Conservation (phyloP, 805 yeast species). For the Candida ovalis region DNA sequence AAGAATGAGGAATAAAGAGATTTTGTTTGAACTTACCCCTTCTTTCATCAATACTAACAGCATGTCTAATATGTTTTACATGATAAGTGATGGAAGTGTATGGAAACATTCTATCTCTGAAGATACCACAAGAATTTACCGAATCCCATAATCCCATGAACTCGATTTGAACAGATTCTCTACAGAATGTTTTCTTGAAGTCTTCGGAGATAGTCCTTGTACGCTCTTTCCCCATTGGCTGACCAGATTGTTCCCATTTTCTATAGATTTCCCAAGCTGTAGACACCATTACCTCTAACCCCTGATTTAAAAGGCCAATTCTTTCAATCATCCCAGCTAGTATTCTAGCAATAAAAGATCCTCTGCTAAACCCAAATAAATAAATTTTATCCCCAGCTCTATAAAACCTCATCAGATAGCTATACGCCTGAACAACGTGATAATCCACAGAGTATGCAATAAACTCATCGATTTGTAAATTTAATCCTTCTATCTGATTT, state of each 20-base stretch:
- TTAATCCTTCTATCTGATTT: slow-evolving; percentile 10
- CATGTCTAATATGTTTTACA: slow-evolving; percentile 62
- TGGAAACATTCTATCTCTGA: slow-evolving; percentile 57
- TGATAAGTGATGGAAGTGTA: slow-evolving; percentile 46
- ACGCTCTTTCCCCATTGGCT: slow-evolving; percentile 37
- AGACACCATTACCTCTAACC: slow-evolving; percentile 51
- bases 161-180: slow-evolving; percentile 39
- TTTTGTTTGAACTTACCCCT: slow-evolving; percentile 60
- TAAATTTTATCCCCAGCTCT: slow-evolving; percentile 47
- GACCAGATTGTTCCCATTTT: slow-evolving; percentile 59
- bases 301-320: slow-evolving; percentile 55
- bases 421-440: slow-evolving; percentile 57
- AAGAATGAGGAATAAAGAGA: slow-evolving; percentile 43
- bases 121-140: slow-evolving; percentile 60
- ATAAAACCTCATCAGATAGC: slow-evolving; percentile 47
- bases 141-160: slow-evolving; percentile 72
- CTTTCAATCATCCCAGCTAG: slow-evolving; percentile 62
- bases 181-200: slow-evolving; percentile 51
- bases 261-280: slow-evolving; percentile 63
- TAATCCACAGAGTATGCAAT: slow-evolving; percentile 51
- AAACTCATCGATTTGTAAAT: slow-evolving; percentile 25
- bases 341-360: slow-evolving; percentile 63
- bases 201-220: slow-evolving; percentile 46
- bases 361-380: slow-evolving; percentile 59
- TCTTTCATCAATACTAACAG: slow-evolving; percentile 64